Evolutionary conservation across 2,329 filamentous ascomycete genomes (phyloP).

Genomic region (Elsinoe necatrix): DNA sequence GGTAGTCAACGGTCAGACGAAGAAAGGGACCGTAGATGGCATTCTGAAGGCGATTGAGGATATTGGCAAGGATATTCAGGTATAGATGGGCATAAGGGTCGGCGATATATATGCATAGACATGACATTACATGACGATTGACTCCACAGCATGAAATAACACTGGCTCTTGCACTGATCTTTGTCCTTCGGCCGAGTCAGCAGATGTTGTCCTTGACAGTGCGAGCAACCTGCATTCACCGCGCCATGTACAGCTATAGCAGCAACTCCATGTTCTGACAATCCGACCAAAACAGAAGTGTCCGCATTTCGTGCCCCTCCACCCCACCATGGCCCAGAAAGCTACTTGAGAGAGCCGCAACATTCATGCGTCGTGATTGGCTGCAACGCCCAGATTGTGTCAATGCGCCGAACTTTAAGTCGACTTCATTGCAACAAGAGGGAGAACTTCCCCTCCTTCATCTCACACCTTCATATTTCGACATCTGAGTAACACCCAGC

Average conservation of each 20-base stretch:
- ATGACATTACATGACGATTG: too few species aligned
- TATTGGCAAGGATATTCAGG: constrained; percentile 26
- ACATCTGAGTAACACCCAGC: not conserved
- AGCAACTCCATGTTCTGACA: not conserved
- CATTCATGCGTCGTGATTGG: not conserved
- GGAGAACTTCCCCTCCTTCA: not conserved
- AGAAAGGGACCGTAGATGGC: constrained; percentile 52
- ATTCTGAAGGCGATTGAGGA: constrained; percentile 52
- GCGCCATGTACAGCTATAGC: too few species aligned
- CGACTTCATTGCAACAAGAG: not conserved
- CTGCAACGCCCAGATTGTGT: not conserved
- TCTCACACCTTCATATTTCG: not conserved
- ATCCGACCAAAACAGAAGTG: not conserved
- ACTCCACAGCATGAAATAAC: too few species aligned
- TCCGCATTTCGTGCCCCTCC: not conserved
- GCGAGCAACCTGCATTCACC: too few species aligned
- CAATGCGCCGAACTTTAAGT: not conserved
- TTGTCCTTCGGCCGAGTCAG: too few species aligned
- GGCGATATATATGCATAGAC: not conserved
- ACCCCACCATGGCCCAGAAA: not conserved
- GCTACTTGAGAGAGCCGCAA: not conserved
- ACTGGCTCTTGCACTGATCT: too few species aligned
- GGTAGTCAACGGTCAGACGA: constrained; percentile 57
- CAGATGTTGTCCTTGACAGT: too few species aligned
- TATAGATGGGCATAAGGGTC: constrained; percentile 10